Base-by-base conservation (phyloP, 2,329 filamentous ascomycete species). In the Chaetomium sp. region DNA sequence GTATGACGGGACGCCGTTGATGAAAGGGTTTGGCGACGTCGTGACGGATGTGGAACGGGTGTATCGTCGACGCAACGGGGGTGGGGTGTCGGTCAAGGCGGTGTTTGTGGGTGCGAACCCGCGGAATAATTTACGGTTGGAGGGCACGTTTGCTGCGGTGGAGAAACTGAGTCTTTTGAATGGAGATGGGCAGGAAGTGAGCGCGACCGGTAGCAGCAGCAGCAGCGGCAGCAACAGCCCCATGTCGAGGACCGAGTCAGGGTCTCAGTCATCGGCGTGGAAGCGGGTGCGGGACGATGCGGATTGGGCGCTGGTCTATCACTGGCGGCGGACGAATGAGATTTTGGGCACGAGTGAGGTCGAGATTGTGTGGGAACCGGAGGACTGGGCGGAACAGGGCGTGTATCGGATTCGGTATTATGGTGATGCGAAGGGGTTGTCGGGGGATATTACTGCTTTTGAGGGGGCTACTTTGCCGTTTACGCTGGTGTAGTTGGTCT, bases 61-160 rank as follows among this genome's bases (percentile, higher is more conserved):
- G 0, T 90, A 88, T 67, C 60, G 70, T 1, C 72, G 79, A 7
- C 89, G 89, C 3, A 77, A 81, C 3, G 77, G 81, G 36, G 19
- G 19, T 3, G 19, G 19, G 19, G 19, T 27, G 19, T 74, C 75
- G 4, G 81, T 91, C 49, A 79, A 74, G 12, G 86, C 79, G 0
- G 84, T 78, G 0, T 96, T 96, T 69, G 81, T 92, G 2, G 92
- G 86, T 12, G 91, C 91, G 1, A 96, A 96, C 65, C 92, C 92
- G 12, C 81, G 92, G 35, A 96, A 96, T 69, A 88, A 96, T 61
- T 80, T 96, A 35, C 81, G 84, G 1, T 81, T 89, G 1, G 91
- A 89, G 65, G 79, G 77, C 2, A 95, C 90, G 0, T 96, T 84
- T 69, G 86, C 86, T 0, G 82, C 87, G 0, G 80, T 96, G 0